Evolutionary conservation across 108 stramenopile genomes (phyloP).

Genomic region (Pseudonitzschia pungens): DNA sequence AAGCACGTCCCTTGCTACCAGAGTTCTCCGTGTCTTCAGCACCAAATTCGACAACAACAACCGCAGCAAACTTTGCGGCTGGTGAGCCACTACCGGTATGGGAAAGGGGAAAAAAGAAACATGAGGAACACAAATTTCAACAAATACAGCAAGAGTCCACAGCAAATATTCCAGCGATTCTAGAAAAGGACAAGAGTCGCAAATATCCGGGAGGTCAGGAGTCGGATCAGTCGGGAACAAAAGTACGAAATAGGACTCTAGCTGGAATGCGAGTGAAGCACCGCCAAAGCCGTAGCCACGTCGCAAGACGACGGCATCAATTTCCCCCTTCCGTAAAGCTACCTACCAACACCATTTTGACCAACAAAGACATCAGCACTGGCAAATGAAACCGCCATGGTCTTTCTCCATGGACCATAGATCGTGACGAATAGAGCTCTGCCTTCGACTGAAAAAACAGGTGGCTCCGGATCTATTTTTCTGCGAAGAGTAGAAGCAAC

Average conservation of each 20-base stretch:
- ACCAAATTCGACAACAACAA: not conserved
- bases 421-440: no score
- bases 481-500: no score
- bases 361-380: not conserved
- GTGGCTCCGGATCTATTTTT: no score
- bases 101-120: not conserved
- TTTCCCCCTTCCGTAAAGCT: slow-evolving; percentile 3
- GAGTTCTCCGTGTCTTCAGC: not conserved
- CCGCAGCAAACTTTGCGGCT: no score
- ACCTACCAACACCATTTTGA: not conserved
- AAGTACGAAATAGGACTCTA: not conserved
- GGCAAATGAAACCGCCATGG: not conserved
- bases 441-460: no score
- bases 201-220: not conserved
- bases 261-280: not conserved
- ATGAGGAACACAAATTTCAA: not conserved
- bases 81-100: not conserved
- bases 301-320: not conserved
- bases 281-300: not conserved
- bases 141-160: not conserved
- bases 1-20: not conserved
- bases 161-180: not conserved
- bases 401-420: no score
- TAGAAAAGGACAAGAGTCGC: not conserved
- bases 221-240: not conserved